These are phyloP conservation scores for Vachellia collinsii DNA, from an alignment of 306 rosid species.

Conservation along the genomic window DNA sequence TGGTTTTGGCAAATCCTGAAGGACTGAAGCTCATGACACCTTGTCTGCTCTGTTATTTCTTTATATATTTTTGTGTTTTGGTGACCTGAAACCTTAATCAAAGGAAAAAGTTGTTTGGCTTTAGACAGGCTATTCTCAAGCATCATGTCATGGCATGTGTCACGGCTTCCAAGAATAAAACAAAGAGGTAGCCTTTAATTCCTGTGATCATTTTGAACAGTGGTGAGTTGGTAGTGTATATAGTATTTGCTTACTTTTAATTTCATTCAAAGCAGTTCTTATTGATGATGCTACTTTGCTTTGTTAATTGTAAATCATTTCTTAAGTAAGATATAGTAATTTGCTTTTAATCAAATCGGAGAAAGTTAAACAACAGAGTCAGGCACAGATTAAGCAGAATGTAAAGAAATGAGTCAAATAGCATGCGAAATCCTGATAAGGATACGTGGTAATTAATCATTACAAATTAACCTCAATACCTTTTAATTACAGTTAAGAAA, in stretches of 20 bases:
- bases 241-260: neutral
- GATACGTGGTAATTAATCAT: neutral
- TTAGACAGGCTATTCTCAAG: constrained; percentile 22
- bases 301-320: neutral
- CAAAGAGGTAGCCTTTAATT: neutral
- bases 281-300: neutral
- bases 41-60: neutral
- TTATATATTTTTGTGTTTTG: neutral
- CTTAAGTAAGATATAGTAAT: neutral
- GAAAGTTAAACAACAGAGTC: neutral
- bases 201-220: neutral
- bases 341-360: neutral
- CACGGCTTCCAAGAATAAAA: constrained; percentile 29
- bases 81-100: constrained; percentile 27
- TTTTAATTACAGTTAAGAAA: neutral
- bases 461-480: neutral
- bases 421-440: neutral
- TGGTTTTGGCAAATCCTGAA: neutral
- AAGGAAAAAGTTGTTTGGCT: constrained; percentile 28
- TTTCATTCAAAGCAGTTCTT: neutral
- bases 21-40: neutral
- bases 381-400: neutral
- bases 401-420: neutral
- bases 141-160: constrained; percentile 16
- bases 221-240: neutral